These are phyloP conservation scores for Candida mesenterica DNA, from an alignment of 1,139 yeast genomes.

Conservation along the genomic window DNA sequence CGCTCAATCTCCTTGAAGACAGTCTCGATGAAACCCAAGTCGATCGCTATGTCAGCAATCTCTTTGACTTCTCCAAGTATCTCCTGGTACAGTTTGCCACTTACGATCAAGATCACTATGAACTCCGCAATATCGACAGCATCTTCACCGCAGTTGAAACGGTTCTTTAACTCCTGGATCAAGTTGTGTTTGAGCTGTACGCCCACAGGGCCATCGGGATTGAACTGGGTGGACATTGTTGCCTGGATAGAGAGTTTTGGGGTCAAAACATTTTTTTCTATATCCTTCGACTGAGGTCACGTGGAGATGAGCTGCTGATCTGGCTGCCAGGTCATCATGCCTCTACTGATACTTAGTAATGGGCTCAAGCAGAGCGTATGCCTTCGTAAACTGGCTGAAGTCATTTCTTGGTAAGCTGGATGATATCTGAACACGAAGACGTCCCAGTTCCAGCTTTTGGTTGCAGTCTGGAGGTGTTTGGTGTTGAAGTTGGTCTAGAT, in stretches of 20 bases:
- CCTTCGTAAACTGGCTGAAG: too few relatives aligned
- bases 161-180: conserved; percentile 35
- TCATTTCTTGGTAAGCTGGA: too few relatives aligned
- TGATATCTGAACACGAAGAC: too few relatives aligned
- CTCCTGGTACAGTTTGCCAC: conserved; percentile 63
- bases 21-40: conserved; percentile 45
- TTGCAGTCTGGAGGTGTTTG: too few relatives aligned
- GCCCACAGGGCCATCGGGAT: conserved; percentile 45
- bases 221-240: conserved; percentile 26
- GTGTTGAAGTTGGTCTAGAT: too few relatives aligned
- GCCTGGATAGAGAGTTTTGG: not conserved
- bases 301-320: too few relatives aligned
- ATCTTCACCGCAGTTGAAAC: conserved; percentile 53
- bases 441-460: too few relatives aligned
- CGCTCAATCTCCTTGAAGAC: conserved; percentile 57
- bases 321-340: too few relatives aligned
- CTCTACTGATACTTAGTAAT: too few relatives aligned
- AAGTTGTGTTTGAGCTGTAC: conserved; percentile 35
- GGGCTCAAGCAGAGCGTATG: too few relatives aligned
- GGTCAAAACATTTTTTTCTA: too few relatives aligned
- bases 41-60: conserved; percentile 63
- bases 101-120: conserved; percentile 68
- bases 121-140: conserved; percentile 80
- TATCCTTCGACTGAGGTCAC: too few relatives aligned
- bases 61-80: conserved; percentile 64